Evolutionary conservation across 495 filamentous ascomycete species (phyloP).

Genomic region (Penicillium odoratum): DNA sequence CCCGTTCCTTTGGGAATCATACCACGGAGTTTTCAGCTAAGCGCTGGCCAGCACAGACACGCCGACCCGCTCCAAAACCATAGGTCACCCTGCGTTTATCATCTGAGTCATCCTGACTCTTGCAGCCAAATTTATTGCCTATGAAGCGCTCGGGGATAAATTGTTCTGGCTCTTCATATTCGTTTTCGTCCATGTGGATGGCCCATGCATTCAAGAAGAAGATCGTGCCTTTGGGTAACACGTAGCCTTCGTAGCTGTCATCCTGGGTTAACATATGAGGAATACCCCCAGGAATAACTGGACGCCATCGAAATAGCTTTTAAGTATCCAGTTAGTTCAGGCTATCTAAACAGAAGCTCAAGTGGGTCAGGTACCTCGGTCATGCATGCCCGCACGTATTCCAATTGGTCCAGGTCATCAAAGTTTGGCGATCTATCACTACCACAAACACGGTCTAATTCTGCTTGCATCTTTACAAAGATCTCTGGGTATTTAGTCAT

Average conservation of each 20-base stretch:
- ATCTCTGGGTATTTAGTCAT: slow-evolving; percentile 35
- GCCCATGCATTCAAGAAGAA: slow-evolving; percentile 46
- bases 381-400: slow-evolving; percentile 35
- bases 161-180: slow-evolving; percentile 34
- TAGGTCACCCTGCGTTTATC: slow-evolving; percentile 16
- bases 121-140: slow-evolving; percentile 6
- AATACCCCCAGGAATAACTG: slow-evolving; percentile 37
- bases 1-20: not conserved
- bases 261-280: slow-evolving; percentile 53
- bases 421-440: slow-evolving; percentile 20
- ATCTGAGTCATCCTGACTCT: not conserved
- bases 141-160: slow-evolving; percentile 53
- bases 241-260: slow-evolving; percentile 53
- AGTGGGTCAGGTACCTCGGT: slow-evolving; percentile 22
- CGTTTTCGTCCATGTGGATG: slow-evolving; percentile 37
- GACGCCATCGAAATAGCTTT: slow-evolving; percentile 33
- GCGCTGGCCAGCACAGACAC: slow-evolving; percentile 4
- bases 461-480: slow-evolving; percentile 44
- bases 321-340: not conserved
- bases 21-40: slow-evolving; percentile 33
- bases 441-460: slow-evolving; percentile 35
- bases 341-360: not conserved
- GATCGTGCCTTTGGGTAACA: slow-evolving; percentile 47
- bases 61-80: slow-evolving; percentile 32
- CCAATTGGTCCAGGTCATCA: slow-evolving; percentile 22